phyloP scores from a whole-genome alignment of 352 stramenopile species.

The Phytophthora megakarya region DNA sequence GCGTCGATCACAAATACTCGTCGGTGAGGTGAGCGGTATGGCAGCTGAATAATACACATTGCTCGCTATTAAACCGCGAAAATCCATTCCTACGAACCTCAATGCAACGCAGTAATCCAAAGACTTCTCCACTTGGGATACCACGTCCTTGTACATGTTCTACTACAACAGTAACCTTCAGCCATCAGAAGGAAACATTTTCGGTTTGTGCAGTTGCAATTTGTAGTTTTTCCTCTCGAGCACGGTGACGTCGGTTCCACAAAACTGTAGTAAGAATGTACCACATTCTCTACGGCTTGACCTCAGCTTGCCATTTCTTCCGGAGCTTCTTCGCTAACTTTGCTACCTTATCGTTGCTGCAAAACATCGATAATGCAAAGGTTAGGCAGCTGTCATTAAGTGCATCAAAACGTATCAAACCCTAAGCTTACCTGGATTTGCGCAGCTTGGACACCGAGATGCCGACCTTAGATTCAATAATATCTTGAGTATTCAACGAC shows the following conservation, averaged over 20 bases:
- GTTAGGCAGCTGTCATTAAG: background rate
- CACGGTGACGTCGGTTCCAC: slow-evolving; percentile 3
- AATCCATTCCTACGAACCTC: background rate
- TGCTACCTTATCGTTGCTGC: slow-evolving; percentile 63
- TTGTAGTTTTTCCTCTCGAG: slow-evolving; percentile 18
- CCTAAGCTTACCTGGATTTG: slow-evolving; percentile 60
- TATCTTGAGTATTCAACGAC: slow-evolving; percentile 69
- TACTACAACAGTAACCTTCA: slow-evolving; percentile 16
- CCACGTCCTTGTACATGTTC: slow-evolving; percentile 12
- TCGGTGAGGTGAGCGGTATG: background rate
- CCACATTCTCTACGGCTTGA: slow-evolving; percentile 21
- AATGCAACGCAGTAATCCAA: background rate
- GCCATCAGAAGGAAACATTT: slow-evolving; percentile 3
- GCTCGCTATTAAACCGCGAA: background rate
- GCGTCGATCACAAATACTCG: background rate
- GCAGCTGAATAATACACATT: background rate
- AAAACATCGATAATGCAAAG: slow-evolving; percentile 30
- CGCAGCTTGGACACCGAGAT: slow-evolving; percentile 76
- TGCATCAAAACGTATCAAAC: background rate
- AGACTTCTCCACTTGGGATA: slow-evolving; percentile 5
- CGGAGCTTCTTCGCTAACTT: slow-evolving; percentile 63
- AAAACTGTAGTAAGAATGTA: slow-evolving; percentile 2
- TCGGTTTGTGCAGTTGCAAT: slow-evolving; percentile 20
- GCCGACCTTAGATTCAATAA: slow-evolving; percentile 82
- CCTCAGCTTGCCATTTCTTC: slow-evolving; percentile 81